Evolutionary conservation across 2,329 filamentous ascomycete genomes (phyloP), one percentile per base, ranked within the genome.

Genomic region (Hypoxylon sp.): DNA sequence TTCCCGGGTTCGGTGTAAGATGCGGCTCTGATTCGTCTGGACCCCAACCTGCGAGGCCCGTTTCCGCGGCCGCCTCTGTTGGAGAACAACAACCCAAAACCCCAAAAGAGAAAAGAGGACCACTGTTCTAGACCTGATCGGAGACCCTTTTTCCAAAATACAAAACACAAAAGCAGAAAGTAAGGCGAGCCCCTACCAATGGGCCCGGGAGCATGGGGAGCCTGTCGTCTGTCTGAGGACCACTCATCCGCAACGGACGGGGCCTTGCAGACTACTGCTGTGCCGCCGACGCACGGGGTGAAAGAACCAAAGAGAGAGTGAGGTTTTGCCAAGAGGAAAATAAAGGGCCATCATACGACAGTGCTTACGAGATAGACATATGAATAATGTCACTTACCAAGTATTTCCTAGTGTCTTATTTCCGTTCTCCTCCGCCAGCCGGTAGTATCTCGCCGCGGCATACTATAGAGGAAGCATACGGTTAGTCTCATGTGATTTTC

Each of bases 341-440:
- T 43, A 39, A 51, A 62, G 50, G 27, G 30, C 43, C 50, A n/a
- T 69, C 63, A 39, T 69, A 67, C 63, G 67, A 70, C 51, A 25
- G 37, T 62, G 51, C 55, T 65, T 64, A 68, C 61, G 58, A 54
- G 47, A 70, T 25, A 41, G 61, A 34, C 32, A 63, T 56, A 52
- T 41, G 55, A 54, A 43, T 19, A 39, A 59, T 70, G 60, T 68
- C 65, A 87, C 92, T 80, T 90, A 97, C 95, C 96, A 99, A 74
- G 92, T 91, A 82, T 98, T 97, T 68, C 96, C 96, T 70, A 98
- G 83, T 59, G 89, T 94, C 83, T 97, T 97, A 80, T 90, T 91
- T 53, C 95, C 95, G 76, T 90, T 92, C 75, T 92, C 85, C 81
- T 98, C 96, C 37, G 96, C 94, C 75, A 95, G 86, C 75, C 95